These are phyloP conservation scores for Phytophthora megakarya DNA, from an alignment of 352 stramenopile species.

Conservation along the genomic window DNA sequence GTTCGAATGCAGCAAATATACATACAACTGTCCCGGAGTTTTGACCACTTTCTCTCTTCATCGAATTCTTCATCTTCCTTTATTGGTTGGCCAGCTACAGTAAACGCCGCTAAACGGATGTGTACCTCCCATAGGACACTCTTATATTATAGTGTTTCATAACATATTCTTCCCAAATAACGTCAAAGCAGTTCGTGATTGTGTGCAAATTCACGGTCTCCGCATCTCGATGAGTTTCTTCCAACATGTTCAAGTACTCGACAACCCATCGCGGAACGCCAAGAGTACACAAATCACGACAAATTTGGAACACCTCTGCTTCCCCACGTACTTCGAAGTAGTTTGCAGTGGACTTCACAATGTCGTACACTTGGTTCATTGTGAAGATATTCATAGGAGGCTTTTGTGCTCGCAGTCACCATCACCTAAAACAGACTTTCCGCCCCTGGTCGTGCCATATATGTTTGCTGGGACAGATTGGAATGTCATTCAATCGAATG, in stretches of 20 bases:
- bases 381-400: slow-evolving; percentile 37
- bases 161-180: slow-evolving; percentile 9
- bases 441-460: no score
- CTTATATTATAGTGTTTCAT: not conserved
- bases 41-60: slow-evolving; percentile 26
- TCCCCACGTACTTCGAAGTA: no score
- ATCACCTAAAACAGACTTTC: no score
- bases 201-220: not conserved
- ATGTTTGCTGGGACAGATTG: no score
- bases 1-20: no score
- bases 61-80: not conserved
- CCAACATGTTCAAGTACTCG: not conserved
- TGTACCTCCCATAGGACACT: no score
- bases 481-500: slow-evolving; percentile 15
- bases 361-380: slow-evolving; percentile 33
- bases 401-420: no score
- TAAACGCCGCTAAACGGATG: slow-evolving; percentile 17
- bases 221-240: not conserved
- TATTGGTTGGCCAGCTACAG: not conserved
- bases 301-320: not conserved
- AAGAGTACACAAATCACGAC: slow-evolving; percentile 10
- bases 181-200: slow-evolving; percentile 7
- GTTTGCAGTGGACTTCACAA: no score
- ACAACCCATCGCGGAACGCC: slow-evolving; percentile 20
- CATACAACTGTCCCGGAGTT: slow-evolving; percentile 37